These are phyloP conservation scores for Lasiodiplodia citricola DNA, from an alignment of 2,329 filamentous ascomycete species.

Conservation along the genomic window DNA sequence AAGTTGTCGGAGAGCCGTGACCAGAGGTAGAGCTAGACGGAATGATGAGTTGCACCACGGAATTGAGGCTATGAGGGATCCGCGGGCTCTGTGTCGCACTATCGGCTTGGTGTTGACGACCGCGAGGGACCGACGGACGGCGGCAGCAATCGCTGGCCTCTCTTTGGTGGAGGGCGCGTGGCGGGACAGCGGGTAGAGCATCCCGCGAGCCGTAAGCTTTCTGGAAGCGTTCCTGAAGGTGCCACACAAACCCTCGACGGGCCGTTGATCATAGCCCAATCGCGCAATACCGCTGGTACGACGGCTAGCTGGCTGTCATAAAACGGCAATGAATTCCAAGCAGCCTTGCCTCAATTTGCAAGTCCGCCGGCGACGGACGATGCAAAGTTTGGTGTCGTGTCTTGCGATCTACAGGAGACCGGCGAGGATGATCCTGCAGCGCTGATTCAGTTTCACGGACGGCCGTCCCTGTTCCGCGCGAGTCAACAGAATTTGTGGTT, in stretches of 20 bases:
- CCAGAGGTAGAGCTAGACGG: not conserved
- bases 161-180: not conserved
- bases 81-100: slow-evolving; percentile 13
- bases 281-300: slow-evolving; percentile 1
- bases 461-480: not conserved
- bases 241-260: not conserved
- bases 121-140: not conserved
- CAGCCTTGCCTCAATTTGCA: slow-evolving; percentile 3
- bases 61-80: slow-evolving; percentile 19
- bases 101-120: slow-evolving; percentile 16
- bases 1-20: not conserved
- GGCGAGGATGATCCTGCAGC: slow-evolving; percentile 14
- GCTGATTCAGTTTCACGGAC: slow-evolving; percentile 15
- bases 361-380: not conserved
- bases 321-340: slow-evolving; percentile 14
- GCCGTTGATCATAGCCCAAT: slow-evolving; percentile 15
- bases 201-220: slow-evolving; percentile 11
- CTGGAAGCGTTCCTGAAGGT: slow-evolving; percentile 24
- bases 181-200: not conserved
- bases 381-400: slow-evolving; percentile 12
- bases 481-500: slow-evolving; percentile 3
- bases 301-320: not conserved
- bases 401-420: slow-evolving; percentile 8
- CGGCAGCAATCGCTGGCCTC: not conserved
- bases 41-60: not conserved